phyloP scores from a whole-genome alignment of 2,329 filamentous ascomycete species.

The Xylaria sp. region DNA sequence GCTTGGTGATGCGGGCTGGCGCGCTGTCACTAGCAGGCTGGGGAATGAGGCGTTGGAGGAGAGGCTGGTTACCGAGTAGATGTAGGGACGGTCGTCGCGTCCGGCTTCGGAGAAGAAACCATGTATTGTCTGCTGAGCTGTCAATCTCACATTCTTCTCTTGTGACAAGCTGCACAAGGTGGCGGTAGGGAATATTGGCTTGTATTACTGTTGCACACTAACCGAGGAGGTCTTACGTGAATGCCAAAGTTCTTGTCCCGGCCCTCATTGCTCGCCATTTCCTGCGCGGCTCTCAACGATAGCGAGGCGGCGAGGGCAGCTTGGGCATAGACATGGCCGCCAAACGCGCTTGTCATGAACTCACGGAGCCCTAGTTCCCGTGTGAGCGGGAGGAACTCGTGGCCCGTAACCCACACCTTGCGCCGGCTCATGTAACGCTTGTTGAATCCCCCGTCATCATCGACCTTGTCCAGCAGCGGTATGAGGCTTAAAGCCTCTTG shows the following conservation, averaged over 20 bases:
- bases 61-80: conserved; percentile 55
- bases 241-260: conserved; percentile 37
- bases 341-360: conserved; percentile 42
- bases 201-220: not conserved
- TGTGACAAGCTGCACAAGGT: not conserved
- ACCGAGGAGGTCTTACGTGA: conserved; percentile 45
- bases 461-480: conserved; percentile 36
- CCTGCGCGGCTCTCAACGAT: conserved; percentile 41
- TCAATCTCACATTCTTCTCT: not conserved
- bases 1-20: conserved; percentile 52
- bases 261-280: conserved; percentile 19
- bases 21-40: conserved; percentile 55
- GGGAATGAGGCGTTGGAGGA: conserved; percentile 54
- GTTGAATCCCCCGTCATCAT: conserved; percentile 21
- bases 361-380: not conserved
- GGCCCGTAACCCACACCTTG: conserved; percentile 42
- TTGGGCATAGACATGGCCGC: conserved; percentile 53
- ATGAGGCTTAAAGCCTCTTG: conserved; percentile 46
- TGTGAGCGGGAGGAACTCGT: conserved; percentile 34
- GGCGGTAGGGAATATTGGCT: not conserved
- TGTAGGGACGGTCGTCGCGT: conserved; percentile 55
- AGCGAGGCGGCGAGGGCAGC: conserved; percentile 46
- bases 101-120: conserved; percentile 60
- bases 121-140: conserved; percentile 54
- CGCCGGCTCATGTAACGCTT: conserved; percentile 46